Base-by-base conservation (phyloP, 139 green algal genomes). In the Closterium sp. region DNA sequence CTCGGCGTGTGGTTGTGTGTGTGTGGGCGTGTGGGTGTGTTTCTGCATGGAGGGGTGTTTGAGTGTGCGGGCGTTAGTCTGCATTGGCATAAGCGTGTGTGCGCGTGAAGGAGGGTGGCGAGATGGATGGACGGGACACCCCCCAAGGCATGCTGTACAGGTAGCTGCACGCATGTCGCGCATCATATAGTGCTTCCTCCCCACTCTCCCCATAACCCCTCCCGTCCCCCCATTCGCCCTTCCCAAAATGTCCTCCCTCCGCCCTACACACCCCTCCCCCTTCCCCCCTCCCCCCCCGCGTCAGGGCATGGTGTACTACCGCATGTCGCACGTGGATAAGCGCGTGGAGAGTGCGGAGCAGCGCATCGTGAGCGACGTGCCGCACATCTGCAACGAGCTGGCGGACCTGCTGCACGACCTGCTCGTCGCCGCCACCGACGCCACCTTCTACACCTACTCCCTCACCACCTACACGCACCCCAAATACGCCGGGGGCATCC, bases 291-390 rank as follows among this genome's bases (percentile, higher is more conserved):
- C 6, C 83, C 21, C 10, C 83, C 30, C 28, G 21, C n/a, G 2
- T 12, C 87, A 92, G 89, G 93, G 96, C 91, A 97, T 97, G 95
- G 93, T 95, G 89, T 97, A 96, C 88, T 97, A 97, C 94, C 95
- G 95, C 90, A 94, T 97, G 86, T 94, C 83, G 31, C 96, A 97
- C 84, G 96, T 97, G 87, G 95, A 97, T 92, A 88, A 94, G 28
- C 88, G 92, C n/a, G 88, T 97, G 23, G 87, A 91, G 87, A 93
- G 91, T 38, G 94, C 95, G 2, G 96, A 97, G 93, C 95, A 97
- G 94, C 94, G 95, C 84, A 92, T 97, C 16, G 96, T 95, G 88
- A 96, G 97, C 86, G 96, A 97, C 88, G 92, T 97, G 28, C 96
- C 96, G 86, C 94, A 95, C 84, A 91, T 97, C 36, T 92, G 89